These are phyloP conservation scores for Gossypium australe DNA, from an alignment of 345 rosid genomes.

Conservation along the genomic window DNA sequence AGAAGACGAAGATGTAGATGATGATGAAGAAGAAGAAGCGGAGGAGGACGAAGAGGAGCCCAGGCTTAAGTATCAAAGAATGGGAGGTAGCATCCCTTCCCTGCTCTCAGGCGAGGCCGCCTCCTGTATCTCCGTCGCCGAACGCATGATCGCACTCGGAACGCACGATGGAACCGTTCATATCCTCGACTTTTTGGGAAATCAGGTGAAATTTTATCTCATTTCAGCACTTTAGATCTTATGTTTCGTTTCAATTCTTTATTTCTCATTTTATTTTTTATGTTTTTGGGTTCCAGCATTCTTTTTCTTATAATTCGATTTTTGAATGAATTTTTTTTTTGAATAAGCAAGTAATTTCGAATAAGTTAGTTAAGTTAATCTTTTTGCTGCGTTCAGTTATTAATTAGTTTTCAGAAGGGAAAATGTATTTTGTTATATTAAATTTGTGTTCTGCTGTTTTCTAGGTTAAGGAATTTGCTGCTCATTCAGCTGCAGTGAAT, in stretches of 20 bases:
- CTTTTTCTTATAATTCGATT: background rate
- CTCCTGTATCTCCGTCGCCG: slow-evolving; percentile 87
- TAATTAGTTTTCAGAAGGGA: background rate
- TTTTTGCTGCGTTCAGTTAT: background rate
- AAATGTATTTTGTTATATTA: background rate
- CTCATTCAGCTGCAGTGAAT: slow-evolving; percentile 85
- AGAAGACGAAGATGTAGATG: slow-evolving; percentile 50
- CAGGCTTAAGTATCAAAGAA: slow-evolving; percentile 89
- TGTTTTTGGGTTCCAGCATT: background rate
- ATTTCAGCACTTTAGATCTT: background rate
- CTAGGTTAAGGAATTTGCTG: slow-evolving; percentile 76
- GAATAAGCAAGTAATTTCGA: too few species aligned
- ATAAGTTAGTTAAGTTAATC: background rate
- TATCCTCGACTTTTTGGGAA: slow-evolving; percentile 94
- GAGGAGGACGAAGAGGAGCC: slow-evolving; percentile 85
- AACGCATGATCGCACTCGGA: slow-evolving; percentile 97
- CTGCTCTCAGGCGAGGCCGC: slow-evolving; percentile 87
- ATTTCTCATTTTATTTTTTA: background rate
- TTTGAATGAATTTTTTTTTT: too few species aligned
- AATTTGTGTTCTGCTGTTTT: slow-evolving; percentile 3
- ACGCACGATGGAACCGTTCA: slow-evolving; percentile 81
- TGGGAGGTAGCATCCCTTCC: slow-evolving; percentile 89
- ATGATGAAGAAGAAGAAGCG: slow-evolving; percentile 63
- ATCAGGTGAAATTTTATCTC: slow-evolving; percentile 46
- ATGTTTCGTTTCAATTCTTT: background rate